phyloP scores from a whole-genome alignment of 176 grass and related monocot genomes.

The Rhynchospora pubera region DNA sequence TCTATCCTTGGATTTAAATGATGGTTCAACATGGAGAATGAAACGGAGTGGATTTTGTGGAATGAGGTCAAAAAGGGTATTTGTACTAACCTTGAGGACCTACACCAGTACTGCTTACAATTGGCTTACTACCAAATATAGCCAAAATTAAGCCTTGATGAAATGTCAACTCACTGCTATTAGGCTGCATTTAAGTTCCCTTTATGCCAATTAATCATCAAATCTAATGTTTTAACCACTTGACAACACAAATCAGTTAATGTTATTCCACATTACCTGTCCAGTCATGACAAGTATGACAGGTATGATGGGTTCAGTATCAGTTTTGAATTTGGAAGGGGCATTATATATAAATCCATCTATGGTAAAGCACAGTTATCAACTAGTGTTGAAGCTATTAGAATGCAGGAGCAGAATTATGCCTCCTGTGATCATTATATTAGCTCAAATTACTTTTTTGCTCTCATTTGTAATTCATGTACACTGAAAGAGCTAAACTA shows the following conservation, averaged over 20 bases:
- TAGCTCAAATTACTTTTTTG: background rate
- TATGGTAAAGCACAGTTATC: background rate
- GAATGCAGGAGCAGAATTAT: background rate
- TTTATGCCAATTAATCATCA: background rate
- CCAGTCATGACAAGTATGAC: background rate
- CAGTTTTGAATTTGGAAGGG: background rate
- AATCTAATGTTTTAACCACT: background rate
- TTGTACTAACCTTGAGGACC: background rate
- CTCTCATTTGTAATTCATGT: background rate
- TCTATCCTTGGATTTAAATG: slow-evolving; percentile 71
- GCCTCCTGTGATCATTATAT: background rate
- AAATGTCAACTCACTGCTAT: background rate
- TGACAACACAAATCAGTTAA: background rate
- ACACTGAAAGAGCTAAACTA: background rate
- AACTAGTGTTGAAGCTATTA: background rate
- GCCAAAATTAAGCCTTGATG: background rate
- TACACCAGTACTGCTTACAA: background rate
- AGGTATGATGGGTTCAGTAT: background rate
- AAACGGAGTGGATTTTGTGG: slow-evolving; percentile 88
- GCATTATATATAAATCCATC: background rate
- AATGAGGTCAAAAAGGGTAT: slow-evolving; percentile 93
- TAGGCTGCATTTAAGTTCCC: background rate
- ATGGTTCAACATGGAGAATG: slow-evolving; percentile 77
- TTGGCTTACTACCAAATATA: background rate
- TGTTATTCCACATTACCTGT: background rate